Evolutionary conservation across 2,329 filamentous ascomycete genomes (phyloP), one percentile per base, ranked within the genome.

Genomic region (Colletotrichum musae): DNA sequence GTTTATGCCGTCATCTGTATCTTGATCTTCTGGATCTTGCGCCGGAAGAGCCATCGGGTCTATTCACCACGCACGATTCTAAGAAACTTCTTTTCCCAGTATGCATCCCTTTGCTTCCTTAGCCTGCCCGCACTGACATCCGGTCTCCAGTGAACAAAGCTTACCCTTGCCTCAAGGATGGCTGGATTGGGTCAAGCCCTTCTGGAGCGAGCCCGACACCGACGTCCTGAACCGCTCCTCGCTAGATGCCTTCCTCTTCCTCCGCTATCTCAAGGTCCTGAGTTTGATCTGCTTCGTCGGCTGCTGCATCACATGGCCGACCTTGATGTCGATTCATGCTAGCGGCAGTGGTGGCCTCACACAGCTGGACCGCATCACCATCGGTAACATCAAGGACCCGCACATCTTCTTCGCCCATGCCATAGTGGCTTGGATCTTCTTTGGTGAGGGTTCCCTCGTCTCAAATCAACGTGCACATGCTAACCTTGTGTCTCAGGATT

Each of bases 161-260:
- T 16, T 43, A 21, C 62, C 56, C 2, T 83, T 92, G 0, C 89
- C 91, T 3, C 84, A 78, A 28, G 91, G 92, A 62, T 78, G 90
- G 53, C 82, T 93, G 74, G 88, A 92, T 73, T 94, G 92, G 92
- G 80, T 94, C 67, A 81, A 81, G 10, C 83, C 87, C 13, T 93
- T 94, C 81, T 92, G 89, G 82, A 87, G 87, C 74, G 87, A 88
- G 51, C 87, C 88, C 4, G 95, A 98, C 78, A 90, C 91, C 48
- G 94, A 93, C 76, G 89, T 95, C 28, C 88, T 98, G 24, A 93
- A 96, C 76, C 94, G 97, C 82, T 94, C 95, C 78, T 97, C 94
- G 0, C 88, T 99, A 71, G 95, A 99, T 78, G 93, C 93, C 39
- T 98, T 95, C 80, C 90, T 98, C 59, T 94, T 97, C 79, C 86